Conservation (phyloP, 306 rosid genomes). For the Prunus davidiana region DNA sequence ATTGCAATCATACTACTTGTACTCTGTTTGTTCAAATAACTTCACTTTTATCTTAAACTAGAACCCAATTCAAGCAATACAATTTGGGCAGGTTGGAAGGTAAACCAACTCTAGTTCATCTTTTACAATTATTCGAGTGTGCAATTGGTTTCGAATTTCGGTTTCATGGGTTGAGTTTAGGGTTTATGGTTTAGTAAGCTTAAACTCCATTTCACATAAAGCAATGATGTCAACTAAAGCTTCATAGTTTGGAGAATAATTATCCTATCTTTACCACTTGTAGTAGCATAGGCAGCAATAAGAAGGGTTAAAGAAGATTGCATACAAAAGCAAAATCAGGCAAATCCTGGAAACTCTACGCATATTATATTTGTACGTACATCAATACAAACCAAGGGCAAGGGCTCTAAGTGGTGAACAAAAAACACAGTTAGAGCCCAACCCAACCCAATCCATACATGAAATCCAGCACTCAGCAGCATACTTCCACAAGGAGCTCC, state of each 20-base stretch:
- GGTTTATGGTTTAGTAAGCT: no score
- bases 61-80: no score
- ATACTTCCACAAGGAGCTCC: conserved; percentile 5
- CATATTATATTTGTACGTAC: not conserved
- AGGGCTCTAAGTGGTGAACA: conserved; percentile 1
- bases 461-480: conserved; percentile 8
- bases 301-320: not conserved
- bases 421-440: not conserved
- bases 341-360: not conserved
- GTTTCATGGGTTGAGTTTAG: no score
- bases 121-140: no score
- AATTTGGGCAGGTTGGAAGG: no score
- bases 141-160: no score
- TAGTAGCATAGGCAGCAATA: no score
- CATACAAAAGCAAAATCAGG: not conserved
- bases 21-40: not conserved
- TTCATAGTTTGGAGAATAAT: no score
- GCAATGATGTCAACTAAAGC: no score
- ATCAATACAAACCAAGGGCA: not conserved
- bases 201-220: no score
- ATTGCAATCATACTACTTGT: not conserved
- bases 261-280: no score
- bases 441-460: not conserved
- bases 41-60: not conserved
- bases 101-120: no score